Evolutionary conservation across 257 asterid genomes (phyloP), one percentile per base, ranked within the genome.

Genomic region (Solanum bulbocastanum): DNA sequence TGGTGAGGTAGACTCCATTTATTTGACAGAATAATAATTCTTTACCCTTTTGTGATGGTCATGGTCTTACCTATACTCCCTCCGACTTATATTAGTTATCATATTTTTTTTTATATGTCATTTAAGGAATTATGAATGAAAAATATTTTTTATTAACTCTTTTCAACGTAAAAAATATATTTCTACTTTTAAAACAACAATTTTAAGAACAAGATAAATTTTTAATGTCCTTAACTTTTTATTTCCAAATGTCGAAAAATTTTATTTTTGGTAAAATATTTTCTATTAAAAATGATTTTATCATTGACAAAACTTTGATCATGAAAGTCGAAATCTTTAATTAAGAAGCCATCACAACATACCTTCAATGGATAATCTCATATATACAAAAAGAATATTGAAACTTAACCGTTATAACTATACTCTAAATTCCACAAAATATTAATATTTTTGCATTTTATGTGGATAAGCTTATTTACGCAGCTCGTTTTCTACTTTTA

Each of bases 21-120:
- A 89, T 88, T 87, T 90, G 90, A 88, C 42, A 89, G 69, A 85
- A 30, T 85, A 36, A 78, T 89, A 36, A 71, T 14, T 42, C 8
- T 81, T 46, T 30, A 11, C 27, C 32, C 4, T 60, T 62, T 84
- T n/a, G 71, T 20, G 86, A 66, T 60, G 23, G 65, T 25, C 35
- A 66, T 25, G 73, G 73, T 66, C 73, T 66, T 66, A 30, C 35
- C 7, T 66, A 25, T 66, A n/a, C 4, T n/a, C 8, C 4, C 13
- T 62, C 7, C 1, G 15, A 23, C 1, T 4, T 25, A 62, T 62
- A 62, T 62, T 62, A 65, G 16, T 65, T n/a, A n/a, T 25, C 8
- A n/a, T 0, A 62, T 65, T 65, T 4, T n/a, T 10, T 23, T 23
- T 2, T 0, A n/a, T 1, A 4, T 11, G 0, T n/a, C 4, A 0